Base-by-base conservation (phyloP, 2,329 filamentous ascomycete species). In the Aspergillus sp. region DNA sequence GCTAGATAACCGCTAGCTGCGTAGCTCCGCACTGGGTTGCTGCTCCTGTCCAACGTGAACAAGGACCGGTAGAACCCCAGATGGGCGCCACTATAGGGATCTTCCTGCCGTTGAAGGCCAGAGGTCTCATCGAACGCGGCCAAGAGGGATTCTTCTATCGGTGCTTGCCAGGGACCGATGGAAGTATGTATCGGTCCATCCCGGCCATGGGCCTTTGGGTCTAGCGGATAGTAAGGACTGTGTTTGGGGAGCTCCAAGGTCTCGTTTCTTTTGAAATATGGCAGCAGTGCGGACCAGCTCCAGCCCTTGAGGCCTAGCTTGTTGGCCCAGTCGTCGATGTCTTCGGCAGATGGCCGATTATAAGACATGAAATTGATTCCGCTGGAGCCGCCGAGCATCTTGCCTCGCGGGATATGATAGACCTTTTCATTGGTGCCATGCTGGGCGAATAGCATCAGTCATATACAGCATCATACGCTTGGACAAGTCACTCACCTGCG, bases 341-440 rank as follows among this genome's bases (percentile, higher is more conserved):
- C 70, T 25, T 65, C 53, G 9, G 45, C 46, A 3, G 62, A 63
- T 6, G 64, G 64, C 1, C 66, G 62, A 2, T 76, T 77, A 64
- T 75, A 86, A 29, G 77, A 60, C 65, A 71, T 65, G 49, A 67
- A 71, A 46, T 72, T 72, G 55, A 71, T 68, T 3, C 54, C 68
- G 17, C 63, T 66, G 1, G 67, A 69, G 14, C 70, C 70, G 11
- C 70, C 70, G 1, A 71, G 57, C 11, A 67, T 48, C 25, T 69
- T 69, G 2, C 70, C 70, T 2, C 70, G 65, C 0, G 65, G 58
- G 1, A 68, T 46, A 47, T 64, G 61, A 31, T 68, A 63, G 23
- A 52, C 10, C 17, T 29, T 44, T 14, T 53, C 58, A 29, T 56
- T 25, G 19, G 59, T 62, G 0, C 17, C 53, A 23, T 59, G 54